Conservation (phyloP, 2,329 filamentous ascomycete species). For the Xylaria sp. region DNA sequence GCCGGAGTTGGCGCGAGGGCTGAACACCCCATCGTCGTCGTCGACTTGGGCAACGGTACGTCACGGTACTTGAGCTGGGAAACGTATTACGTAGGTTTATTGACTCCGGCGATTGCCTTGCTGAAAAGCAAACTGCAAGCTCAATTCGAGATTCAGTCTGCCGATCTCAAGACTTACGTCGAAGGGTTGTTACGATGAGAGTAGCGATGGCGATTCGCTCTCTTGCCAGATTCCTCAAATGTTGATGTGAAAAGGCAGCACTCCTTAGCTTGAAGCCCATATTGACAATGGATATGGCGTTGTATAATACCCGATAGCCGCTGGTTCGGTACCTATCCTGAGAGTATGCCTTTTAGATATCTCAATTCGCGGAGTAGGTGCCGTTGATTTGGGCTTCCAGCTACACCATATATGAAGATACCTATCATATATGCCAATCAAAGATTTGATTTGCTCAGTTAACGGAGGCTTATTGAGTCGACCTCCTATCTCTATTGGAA, state of each 20-base stretch:
- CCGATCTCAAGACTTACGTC: constrained; percentile 40
- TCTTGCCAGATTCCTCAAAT: not conserved
- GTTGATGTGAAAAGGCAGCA: not conserved
- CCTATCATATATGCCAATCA: not conserved
- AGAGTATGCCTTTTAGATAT: not conserved
- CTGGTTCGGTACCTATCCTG: not conserved
- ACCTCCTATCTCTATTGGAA: not conserved
- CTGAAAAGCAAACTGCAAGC: constrained; percentile 33
- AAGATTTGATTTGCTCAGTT: not conserved
- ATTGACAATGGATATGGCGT: not conserved
- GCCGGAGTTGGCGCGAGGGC: constrained; percentile 35
- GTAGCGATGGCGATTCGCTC: not conserved
- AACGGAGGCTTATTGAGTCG: not conserved
- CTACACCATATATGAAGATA: not conserved
- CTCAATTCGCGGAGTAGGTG: not conserved
- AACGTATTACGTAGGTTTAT: constrained; percentile 42
- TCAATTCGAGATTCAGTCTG: constrained; percentile 37
- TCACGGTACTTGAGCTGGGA: constrained; percentile 45
- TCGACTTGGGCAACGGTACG: constrained; percentile 37
- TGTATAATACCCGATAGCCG: not conserved
- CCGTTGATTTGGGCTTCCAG: not conserved
- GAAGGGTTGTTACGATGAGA: constrained; percentile 29
- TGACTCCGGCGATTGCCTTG: constrained; percentile 34
- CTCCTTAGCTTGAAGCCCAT: not conserved
- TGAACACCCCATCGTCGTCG: constrained; percentile 43